These are phyloP conservation scores for Naegleria gruberi DNA, from an alignment of 208 protist genomes.

Conservation along the genomic window DNA sequence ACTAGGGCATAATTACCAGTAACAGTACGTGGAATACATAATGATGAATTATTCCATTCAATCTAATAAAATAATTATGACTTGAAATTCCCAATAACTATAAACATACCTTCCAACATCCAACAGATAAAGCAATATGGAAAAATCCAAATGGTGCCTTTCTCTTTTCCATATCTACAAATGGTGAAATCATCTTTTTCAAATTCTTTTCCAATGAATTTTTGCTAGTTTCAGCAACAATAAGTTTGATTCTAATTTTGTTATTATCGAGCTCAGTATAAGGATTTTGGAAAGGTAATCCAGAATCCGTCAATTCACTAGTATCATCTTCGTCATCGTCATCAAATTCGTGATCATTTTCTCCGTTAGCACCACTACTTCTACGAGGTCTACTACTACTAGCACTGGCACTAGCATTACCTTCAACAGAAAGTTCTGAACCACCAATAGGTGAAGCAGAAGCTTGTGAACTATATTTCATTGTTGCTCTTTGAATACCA, in stretches of 20 bases:
- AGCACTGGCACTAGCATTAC: not conserved
- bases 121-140: conserved; percentile 11
- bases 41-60: not conserved
- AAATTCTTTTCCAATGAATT: conserved; percentile 3
- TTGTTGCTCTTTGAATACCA: not conserved
- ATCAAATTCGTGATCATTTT: not conserved
- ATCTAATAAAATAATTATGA: not conserved
- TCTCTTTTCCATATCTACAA: conserved; percentile 5
- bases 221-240: conserved; percentile 1
- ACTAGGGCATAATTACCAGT: not conserved
- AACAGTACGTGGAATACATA: not conserved
- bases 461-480: not conserved
- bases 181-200: conserved; percentile 6
- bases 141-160: conserved; percentile 12
- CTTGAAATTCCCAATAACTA: not conserved
- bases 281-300: not conserved
- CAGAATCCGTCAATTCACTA: not conserved
- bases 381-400: not conserved
- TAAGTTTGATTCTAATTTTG: conserved; percentile 12
- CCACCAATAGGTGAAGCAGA: not conserved
- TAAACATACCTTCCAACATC: not conserved
- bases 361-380: not conserved
- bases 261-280: not conserved
- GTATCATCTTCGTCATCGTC: not conserved
- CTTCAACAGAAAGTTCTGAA: not conserved